Evolutionary conservation across 805 yeast genomes (phyloP).

Genomic region (Starmerella riodocensis): DNA sequence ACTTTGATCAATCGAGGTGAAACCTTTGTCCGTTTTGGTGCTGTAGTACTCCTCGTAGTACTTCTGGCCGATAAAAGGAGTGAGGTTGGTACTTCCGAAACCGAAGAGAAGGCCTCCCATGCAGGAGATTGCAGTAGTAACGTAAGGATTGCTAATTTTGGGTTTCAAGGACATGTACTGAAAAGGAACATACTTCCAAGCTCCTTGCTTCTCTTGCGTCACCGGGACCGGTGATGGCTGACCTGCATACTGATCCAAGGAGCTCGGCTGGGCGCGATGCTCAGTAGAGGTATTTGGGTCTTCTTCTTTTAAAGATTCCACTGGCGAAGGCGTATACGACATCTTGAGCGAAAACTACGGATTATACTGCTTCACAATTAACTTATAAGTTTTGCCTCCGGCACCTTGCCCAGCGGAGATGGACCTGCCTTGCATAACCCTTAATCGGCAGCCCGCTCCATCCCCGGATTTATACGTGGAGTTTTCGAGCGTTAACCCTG

Average conservation of each 20-base stretch:
- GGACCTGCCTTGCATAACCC: too few relatives aligned
- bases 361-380: too few relatives aligned
- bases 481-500: too few relatives aligned
- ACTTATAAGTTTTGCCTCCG: too few relatives aligned
- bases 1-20: conserved; percentile 41
- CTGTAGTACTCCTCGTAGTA: conserved; percentile 41
- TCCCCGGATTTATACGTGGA: too few relatives aligned
- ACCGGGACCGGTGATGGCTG: conserved; percentile 5
- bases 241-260: not conserved
- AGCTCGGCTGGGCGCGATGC: not conserved
- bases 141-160: conserved; percentile 35
- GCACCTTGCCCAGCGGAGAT: too few relatives aligned
- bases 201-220: conserved; percentile 6
- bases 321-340: conserved; percentile 7
- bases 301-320: conserved; percentile 3
- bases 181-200: conserved; percentile 14
- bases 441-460: too few relatives aligned
- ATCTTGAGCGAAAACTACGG: too few relatives aligned
- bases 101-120: conserved; percentile 66
- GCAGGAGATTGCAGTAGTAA: conserved; percentile 45
- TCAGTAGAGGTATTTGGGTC: not conserved
- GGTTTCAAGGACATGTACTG: conserved; percentile 17
- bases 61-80: conserved; percentile 48
- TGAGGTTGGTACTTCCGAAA: conserved; percentile 64
- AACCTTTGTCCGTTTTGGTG: conserved; percentile 7